Conservation (phyloP, 805 yeast species). For the Pichia nanzhaoensis region DNA sequence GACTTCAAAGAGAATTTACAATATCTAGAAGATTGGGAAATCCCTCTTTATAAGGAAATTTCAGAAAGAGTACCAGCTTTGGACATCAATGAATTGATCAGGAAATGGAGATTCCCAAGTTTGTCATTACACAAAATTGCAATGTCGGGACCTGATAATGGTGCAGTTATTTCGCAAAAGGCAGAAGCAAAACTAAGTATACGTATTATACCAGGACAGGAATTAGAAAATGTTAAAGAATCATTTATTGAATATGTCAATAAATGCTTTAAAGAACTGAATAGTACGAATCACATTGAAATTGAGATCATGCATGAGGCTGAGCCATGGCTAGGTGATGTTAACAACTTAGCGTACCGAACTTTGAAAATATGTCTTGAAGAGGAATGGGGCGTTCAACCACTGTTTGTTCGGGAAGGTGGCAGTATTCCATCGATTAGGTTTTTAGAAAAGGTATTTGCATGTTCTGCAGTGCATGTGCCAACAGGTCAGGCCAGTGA, state of each 20-base stretch:
- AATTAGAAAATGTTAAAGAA: conserved; percentile 48
- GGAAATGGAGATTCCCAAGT: conserved; percentile 88
- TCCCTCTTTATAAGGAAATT: conserved; percentile 55
- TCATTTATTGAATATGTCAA: conserved; percentile 42
- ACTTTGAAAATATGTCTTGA: conserved; percentile 56
- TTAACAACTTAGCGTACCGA: conserved; percentile 64
- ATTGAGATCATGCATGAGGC: conserved; percentile 73
- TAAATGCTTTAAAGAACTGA: conserved; percentile 40
- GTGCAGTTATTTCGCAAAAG: conserved; percentile 80
- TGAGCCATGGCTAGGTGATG: conserved; percentile 95
- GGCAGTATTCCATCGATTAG: conserved; percentile 93
- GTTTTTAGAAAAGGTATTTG: conserved; percentile 70
- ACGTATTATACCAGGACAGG: conserved; percentile 87
- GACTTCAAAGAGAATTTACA: neutral
- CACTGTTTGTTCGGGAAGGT: conserved; percentile 88
- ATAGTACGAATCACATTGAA: conserved; percentile 55
- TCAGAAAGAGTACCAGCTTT: conserved; percentile 30
- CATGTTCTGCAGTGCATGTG: conserved; percentile 88
- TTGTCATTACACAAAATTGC: conserved; percentile 76
- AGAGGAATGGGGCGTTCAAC: conserved; percentile 72
- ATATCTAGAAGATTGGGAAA: conserved; percentile 42
- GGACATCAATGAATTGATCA: conserved; percentile 48
- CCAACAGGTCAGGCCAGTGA: conserved; percentile 96
- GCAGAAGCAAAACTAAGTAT: conserved; percentile 75
- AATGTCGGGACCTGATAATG: conserved; percentile 86